phyloP scores from a whole-genome alignment of 768 basidiomycete species.

The Austroboletus festivus region DNA sequence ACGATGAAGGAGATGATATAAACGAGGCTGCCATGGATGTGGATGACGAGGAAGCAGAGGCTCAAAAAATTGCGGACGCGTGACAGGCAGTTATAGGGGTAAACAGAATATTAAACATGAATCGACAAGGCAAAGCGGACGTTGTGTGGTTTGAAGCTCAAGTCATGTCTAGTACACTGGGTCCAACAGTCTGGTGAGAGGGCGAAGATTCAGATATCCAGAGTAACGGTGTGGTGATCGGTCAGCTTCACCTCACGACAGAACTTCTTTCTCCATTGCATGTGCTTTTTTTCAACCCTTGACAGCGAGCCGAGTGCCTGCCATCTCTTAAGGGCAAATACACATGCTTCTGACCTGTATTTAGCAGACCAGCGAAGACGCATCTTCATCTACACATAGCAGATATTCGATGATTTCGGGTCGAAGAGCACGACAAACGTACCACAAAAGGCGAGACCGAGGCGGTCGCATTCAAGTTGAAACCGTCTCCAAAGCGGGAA shows the following conservation, averaged over 20 bases:
- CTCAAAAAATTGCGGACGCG: slow-evolving; percentile 20
- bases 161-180: slow-evolving; percentile 12
- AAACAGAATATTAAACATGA: no score
- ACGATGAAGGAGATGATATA: slow-evolving; percentile 42
- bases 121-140: not conserved
- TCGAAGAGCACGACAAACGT: not conserved
- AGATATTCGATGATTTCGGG: not conserved
- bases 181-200: slow-evolving; percentile 17
- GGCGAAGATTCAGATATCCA: slow-evolving; percentile 1
- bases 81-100: slow-evolving; percentile 12
- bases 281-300: slow-evolving; percentile 38
- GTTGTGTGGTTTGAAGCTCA: not conserved
- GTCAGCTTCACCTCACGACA: slow-evolving; percentile 43
- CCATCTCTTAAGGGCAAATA: slow-evolving; percentile 41
- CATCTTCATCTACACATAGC: slow-evolving; percentile 33
- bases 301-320: slow-evolving; percentile 32
- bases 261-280: slow-evolving; percentile 55
- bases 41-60: slow-evolving; percentile 54
- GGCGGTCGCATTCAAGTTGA: slow-evolving; percentile 3
- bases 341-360: slow-evolving; percentile 54
- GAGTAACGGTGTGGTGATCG: not conserved
- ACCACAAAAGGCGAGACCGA: slow-evolving; percentile 23
- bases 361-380: slow-evolving; percentile 45
- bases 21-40: slow-evolving; percentile 43
- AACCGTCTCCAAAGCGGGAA: slow-evolving; percentile 9